These are phyloP conservation scores for Thelephora terrestris DNA, from an alignment of 1,284 basidiomycete species.

Conservation along the genomic window DNA sequence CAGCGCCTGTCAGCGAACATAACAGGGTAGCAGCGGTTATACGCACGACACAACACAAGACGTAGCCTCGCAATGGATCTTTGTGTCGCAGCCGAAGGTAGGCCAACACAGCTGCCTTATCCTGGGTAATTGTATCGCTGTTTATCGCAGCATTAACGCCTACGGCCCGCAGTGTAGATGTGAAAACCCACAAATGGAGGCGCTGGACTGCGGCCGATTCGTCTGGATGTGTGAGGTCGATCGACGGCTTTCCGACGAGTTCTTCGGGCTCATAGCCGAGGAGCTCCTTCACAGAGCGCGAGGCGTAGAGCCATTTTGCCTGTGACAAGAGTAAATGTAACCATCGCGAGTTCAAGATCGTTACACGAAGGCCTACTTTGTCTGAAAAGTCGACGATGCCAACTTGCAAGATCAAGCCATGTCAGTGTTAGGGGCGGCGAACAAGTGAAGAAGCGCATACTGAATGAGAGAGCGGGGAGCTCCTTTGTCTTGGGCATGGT, in stretches of 20 bases:
- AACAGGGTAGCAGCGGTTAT: constrained; percentile 2
- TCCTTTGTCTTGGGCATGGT: background rate
- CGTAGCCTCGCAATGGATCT: constrained; percentile 58
- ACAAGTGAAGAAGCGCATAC: constrained; percentile 31
- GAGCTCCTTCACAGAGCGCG: constrained; percentile 59
- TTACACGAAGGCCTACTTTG: constrained; percentile 33
- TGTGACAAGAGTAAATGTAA: constrained; percentile 18
- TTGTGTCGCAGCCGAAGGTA: constrained; percentile 70
- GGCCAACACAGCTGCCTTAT: constrained; percentile 65
- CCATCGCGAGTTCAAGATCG: constrained; percentile 2
- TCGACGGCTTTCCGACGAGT: constrained; percentile 50
- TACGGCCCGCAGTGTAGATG: background rate
- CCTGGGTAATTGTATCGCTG: constrained; percentile 61
- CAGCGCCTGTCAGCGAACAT: background rate
- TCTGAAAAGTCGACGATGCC: constrained; percentile 68
- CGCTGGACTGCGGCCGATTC: constrained; percentile 52
- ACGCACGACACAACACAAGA: constrained; percentile 62
- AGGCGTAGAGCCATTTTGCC: constrained; percentile 63
- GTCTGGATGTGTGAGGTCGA: constrained; percentile 68
- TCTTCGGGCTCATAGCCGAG: constrained; percentile 68
- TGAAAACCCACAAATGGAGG: constrained; percentile 50
- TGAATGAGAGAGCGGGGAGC: constrained; percentile 59
- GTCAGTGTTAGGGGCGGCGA: background rate
- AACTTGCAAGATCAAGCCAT: constrained; percentile 29
- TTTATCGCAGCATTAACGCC: constrained; percentile 3